Conservation (phyloP, 192 early-diverging fungal species). For the Entomortierella parvispora region DNA sequence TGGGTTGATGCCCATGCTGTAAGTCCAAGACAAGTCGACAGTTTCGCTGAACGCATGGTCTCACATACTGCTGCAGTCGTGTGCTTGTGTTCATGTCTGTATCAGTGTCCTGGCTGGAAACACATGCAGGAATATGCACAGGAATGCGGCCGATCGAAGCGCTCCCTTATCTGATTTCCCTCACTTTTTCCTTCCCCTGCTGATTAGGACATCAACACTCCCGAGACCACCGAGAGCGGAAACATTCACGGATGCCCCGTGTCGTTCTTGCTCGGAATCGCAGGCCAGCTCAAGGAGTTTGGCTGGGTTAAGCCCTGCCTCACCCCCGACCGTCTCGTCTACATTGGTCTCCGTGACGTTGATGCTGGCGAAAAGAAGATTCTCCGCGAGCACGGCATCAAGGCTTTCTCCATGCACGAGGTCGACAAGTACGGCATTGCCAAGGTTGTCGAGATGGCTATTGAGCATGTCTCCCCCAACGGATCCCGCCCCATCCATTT, state of each 20-base stretch:
- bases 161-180: too few relatives aligned
- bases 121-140: neutral
- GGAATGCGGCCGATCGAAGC: too few relatives aligned
- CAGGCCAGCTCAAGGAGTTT: slow-evolving; percentile 71
- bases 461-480: slow-evolving; percentile 86
- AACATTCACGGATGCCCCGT: slow-evolving; percentile 98
- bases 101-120: too few relatives aligned
- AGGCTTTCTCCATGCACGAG: slow-evolving; percentile 96
- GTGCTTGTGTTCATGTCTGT: too few relatives aligned
- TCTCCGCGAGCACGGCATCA: slow-evolving; percentile 83
- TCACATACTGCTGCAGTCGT: too few relatives aligned
- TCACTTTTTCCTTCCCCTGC: too few relatives aligned
- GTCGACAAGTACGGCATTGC: slow-evolving; percentile 96
- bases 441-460: slow-evolving; percentile 89
- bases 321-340: slow-evolving; percentile 81
- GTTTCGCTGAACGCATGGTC: too few relatives aligned
- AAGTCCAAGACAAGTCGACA: slow-evolving; percentile 44
- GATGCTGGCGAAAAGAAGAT: slow-evolving; percentile 90
- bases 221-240: slow-evolving; percentile 84
- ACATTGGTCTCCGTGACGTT: slow-evolving; percentile 96
- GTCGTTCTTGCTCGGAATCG: slow-evolving; percentile 87
- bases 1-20: slow-evolving; percentile 97
- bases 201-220: slow-evolving; percentile 96
- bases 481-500: slow-evolving; percentile 84
- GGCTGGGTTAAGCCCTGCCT: slow-evolving; percentile 86